Conservation (phyloP, 352 stramenopile species). For the Elongisporangium undulatum region DNA sequence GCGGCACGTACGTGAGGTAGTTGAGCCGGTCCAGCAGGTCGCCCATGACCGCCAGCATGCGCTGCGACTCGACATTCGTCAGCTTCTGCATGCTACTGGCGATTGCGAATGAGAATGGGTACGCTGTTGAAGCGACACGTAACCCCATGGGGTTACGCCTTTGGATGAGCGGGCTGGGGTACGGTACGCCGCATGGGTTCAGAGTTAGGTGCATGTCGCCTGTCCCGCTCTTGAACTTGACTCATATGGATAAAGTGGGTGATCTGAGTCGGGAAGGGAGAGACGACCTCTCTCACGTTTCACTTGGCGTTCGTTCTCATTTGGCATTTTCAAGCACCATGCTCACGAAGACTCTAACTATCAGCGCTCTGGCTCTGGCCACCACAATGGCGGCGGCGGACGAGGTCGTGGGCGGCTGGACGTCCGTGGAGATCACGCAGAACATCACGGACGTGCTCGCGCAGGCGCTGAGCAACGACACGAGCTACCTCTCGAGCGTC, state of each 20-base stretch:
- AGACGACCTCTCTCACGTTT: background rate
- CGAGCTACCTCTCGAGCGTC: constrained; percentile 3
- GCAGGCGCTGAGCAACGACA: constrained; percentile 10
- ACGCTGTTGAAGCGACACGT: background rate
- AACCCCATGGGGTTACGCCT: background rate
- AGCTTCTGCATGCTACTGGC: constrained; percentile 82
- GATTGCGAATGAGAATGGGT: background rate
- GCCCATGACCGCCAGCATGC: constrained; percentile 85
- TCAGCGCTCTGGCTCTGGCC: background rate
- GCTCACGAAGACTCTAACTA: background rate
- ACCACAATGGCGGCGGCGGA: background rate
- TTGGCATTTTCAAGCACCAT: background rate
- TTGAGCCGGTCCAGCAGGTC: constrained; percentile 82
- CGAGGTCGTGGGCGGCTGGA: constrained; percentile 18
- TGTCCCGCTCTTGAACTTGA: constrained; percentile 2
- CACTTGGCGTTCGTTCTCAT: background rate
- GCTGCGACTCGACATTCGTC: constrained; percentile 86
- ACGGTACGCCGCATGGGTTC: background rate
- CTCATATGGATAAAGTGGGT: background rate
- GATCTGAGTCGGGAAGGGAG: background rate
- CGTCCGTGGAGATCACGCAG: constrained; percentile 11
- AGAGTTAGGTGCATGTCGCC: background rate
- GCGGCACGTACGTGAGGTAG: constrained; percentile 81
- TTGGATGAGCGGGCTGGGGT: too few species aligned
- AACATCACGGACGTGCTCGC: constrained; percentile 17